Base-by-base conservation (phyloP, 257 asterid genomes). In the Solanum rostratum region DNA sequence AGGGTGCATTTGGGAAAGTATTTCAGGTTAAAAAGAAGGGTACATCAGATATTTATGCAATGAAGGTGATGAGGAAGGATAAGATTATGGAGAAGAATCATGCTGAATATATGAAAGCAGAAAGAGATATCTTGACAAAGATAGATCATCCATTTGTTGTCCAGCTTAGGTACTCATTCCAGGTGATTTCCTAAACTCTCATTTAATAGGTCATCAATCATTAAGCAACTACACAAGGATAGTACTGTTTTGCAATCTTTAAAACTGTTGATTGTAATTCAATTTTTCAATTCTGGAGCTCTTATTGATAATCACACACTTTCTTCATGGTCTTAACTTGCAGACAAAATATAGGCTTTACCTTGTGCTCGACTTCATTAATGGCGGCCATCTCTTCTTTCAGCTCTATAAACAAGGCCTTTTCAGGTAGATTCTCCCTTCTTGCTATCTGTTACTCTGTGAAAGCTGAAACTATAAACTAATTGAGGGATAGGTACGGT, bases 21-120 rank as follows among this genome's bases (percentile, higher is more conserved):
- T 92, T 87, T 86, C 95, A 92, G 86, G 95, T 93, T 81, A 90
- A 87, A 68, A 88, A 91, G 88, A 92, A 33, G 78, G 92, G 91
- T 30, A 86, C 97, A 27, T 82, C 85, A 24, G 92, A 91, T 71
- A 92, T 92, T 80, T 93, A 82, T 85, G 97, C 95, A 37, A 93
- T 93, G 97, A 93, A 93, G 90, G 97, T 93, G 78, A 92, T 93
- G 95, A 80, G 95, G 81, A 93, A 93, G 88, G 97, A 93, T 84
- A 93, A 91, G 85, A 91, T 93, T 81, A 90, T 92, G 95, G 95
- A 92, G 92, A 93, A 92, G 84, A 91, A 90, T 71, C 96, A 88
- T 70, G 88, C 87, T 49, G 87, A 85, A 65, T 92, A 93, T 78
- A 92, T 91, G 95, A 93, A 87, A 84, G 93, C 92, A 12, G 95